Percentiles rank a stretch among this genome's conserved stretches.
Evolutionary conservation across 345 rosid species (phyloP).

Genomic region (Lumnitzera littorea): DNA sequence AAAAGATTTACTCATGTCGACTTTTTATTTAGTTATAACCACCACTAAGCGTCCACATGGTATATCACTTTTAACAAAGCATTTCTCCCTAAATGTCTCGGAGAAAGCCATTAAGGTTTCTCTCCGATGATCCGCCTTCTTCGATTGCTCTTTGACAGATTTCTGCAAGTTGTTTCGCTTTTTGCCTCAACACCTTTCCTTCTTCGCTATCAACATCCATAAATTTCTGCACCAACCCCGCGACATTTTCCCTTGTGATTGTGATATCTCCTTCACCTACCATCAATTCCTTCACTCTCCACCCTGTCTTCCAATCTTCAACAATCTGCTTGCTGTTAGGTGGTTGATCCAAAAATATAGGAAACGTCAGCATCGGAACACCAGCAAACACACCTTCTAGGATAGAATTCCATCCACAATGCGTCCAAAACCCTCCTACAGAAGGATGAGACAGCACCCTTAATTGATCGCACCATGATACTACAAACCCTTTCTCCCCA

Average conservation of each 20-base stretch:
- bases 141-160: slow-evolving; percentile 22
- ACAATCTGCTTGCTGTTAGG: slow-evolving; percentile 38
- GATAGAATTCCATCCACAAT: slow-evolving; percentile 64
- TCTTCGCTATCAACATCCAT: slow-evolving; percentile 20
- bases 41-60: no score
- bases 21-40: no score
- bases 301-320: slow-evolving; percentile 52
- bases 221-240: slow-evolving; percentile 13
- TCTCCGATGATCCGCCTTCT: slow-evolving; percentile 31
- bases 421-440: slow-evolving; percentile 58
- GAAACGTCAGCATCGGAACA: slow-evolving; percentile 40
- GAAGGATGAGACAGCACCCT: slow-evolving; percentile 43
- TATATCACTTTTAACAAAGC: no score
- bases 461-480: slow-evolving; percentile 32
- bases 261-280: slow-evolving; percentile 13
- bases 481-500: slow-evolving; percentile 8
- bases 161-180: slow-evolving; percentile 15
- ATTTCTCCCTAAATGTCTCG: slow-evolving; percentile 10
- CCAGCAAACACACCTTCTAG: slow-evolving; percentile 42
- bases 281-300: slow-evolving; percentile 21
- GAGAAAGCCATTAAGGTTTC: slow-evolving; percentile 32
- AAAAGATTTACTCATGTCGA: no score
- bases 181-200: slow-evolving; percentile 26
- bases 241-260: slow-evolving; percentile 27
- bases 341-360: slow-evolving; percentile 39